Evolutionary conservation across 139 green algal genomes (phyloP).

Genomic region (Tetratostichococcus sp.): DNA sequence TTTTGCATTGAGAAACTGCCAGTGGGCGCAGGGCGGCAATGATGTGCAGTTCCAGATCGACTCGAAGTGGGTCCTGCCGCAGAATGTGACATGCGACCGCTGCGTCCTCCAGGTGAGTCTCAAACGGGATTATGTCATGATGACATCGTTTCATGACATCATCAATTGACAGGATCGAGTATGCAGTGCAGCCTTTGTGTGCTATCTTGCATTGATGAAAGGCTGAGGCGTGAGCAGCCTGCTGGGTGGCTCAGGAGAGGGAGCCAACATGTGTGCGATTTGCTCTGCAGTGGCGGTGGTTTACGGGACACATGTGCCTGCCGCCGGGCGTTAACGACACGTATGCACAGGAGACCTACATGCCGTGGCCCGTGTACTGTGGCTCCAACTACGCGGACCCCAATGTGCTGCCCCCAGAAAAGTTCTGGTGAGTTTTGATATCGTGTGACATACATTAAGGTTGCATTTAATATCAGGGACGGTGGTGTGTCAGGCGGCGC

Average conservation of each 20-base stretch:
- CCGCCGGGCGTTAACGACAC: neutral
- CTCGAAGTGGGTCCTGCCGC: neutral
- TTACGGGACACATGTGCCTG: neutral
- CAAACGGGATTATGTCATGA: too few species aligned
- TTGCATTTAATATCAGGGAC: too few species aligned
- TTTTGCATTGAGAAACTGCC: neutral
- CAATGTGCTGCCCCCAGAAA: neutral
- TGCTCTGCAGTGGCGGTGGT: neutral
- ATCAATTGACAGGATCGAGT: too few species aligned
- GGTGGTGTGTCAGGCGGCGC: too few species aligned
- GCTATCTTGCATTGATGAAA: too few species aligned
- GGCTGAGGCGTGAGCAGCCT: too few species aligned
- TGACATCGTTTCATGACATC: too few species aligned
- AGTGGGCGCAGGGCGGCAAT: neutral
- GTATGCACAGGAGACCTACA: neutral
- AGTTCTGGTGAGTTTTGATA: neutral
- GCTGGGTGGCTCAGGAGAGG: too few species aligned
- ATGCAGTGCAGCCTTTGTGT: too few species aligned
- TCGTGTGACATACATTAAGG: too few species aligned
- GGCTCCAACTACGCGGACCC: neutral
- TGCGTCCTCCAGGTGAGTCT: neutral
- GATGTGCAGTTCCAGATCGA: neutral
- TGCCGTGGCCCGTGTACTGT: neutral
- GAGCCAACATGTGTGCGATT: too few species aligned
- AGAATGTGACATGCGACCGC: neutral